phyloP scores from a whole-genome alignment of 2,329 filamentous ascomycete genomes.

The Pseudogymnoascus sp. region DNA sequence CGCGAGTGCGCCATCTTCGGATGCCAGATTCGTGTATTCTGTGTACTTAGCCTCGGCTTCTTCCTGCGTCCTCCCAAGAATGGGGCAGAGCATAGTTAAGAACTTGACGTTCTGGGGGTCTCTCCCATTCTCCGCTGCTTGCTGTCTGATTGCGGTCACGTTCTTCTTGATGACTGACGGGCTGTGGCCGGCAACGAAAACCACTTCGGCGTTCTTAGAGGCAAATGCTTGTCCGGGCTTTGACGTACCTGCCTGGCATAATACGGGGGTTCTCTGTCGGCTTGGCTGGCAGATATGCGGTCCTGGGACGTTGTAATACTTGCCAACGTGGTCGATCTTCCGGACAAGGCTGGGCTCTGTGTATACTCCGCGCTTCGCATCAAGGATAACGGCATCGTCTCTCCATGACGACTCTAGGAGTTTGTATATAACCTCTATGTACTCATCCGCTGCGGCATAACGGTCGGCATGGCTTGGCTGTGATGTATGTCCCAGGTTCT shows the following conservation, averaged over 20 bases:
- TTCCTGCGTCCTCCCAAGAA: conserved; percentile 56
- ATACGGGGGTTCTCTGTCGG: conserved; percentile 58
- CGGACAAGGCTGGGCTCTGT: conserved; percentile 49
- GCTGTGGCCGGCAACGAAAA: conserved; percentile 60
- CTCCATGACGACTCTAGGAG: conserved; percentile 59
- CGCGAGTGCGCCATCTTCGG: conserved; percentile 57
- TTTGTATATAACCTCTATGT: conserved; percentile 56
- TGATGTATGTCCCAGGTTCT: conserved; percentile 49
- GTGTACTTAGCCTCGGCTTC: conserved; percentile 56
- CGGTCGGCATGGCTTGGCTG: conserved; percentile 57
- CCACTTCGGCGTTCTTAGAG: conserved; percentile 61
- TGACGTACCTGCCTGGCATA: conserved; percentile 61
- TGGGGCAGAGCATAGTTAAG: conserved; percentile 54
- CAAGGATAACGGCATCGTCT: conserved; percentile 53
- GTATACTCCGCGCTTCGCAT: conserved; percentile 51
- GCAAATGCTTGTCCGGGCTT: conserved; percentile 58
- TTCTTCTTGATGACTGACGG: conserved; percentile 52
- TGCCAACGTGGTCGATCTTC: conserved; percentile 56
- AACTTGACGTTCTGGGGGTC: conserved; percentile 57
- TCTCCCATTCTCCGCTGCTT: conserved; percentile 45
- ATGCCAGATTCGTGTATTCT: conserved; percentile 53
- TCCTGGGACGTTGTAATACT: conserved; percentile 54
- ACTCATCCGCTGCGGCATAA: conserved; percentile 57
- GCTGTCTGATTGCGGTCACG: conserved; percentile 52
- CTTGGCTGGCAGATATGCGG: conserved; percentile 58